These are phyloP conservation scores for Pseudogymnoascus sp. DNA, from an alignment of 2,329 filamentous ascomycete species.

Conservation along the genomic window DNA sequence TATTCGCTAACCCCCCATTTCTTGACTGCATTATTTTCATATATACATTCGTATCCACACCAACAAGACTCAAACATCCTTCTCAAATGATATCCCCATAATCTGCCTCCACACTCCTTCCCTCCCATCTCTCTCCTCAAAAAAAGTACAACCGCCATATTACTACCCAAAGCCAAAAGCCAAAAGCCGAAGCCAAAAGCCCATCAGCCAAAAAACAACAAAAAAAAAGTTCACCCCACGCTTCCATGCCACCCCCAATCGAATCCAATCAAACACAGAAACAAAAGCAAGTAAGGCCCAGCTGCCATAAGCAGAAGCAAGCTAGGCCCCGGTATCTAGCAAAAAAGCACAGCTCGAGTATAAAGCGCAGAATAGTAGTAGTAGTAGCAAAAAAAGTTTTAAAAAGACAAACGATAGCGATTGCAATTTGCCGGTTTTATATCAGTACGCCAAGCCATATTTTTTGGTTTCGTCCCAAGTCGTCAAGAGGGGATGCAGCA, in stretches of 20 bases:
- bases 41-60: slow-evolving; percentile 5
- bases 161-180: not conserved
- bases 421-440: not conserved
- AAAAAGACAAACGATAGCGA: not conserved
- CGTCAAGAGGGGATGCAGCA: not conserved
- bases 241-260: not conserved
- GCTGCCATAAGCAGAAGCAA: not conserved
- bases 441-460: not conserved
- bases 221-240: not conserved
- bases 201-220: not conserved
- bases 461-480: slow-evolving; percentile 5
- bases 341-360: not conserved
- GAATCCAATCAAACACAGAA: not conserved
- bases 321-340: not conserved
- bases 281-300: not conserved
- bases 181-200: not conserved
- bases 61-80: not conserved
- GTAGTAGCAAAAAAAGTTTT: not conserved
- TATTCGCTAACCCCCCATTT: not conserved
- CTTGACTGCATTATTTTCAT: slow-evolving; percentile 4
- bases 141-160: not conserved
- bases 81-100: not conserved
- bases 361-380: not conserved
- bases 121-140: not conserved
- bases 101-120: not conserved